phyloP scores from a whole-genome alignment of 495 filamentous ascomycete species.

The Lophiostoma macrostomum region DNA sequence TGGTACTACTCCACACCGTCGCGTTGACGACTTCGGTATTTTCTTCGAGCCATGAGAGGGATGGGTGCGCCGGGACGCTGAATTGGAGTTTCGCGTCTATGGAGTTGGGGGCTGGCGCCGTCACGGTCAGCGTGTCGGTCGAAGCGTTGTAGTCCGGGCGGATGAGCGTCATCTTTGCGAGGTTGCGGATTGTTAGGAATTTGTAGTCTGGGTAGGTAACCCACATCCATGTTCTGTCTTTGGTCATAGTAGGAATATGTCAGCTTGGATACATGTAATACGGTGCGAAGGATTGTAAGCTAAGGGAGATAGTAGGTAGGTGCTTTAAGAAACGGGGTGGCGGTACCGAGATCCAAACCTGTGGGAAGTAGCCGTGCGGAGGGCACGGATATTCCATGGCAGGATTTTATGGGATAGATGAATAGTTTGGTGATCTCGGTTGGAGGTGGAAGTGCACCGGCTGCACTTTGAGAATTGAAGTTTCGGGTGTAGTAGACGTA shows the following conservation, averaged over 20 bases:
- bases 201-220: slow-evolving; percentile 36
- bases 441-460: slow-evolving; percentile 29
- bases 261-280: too few species aligned
- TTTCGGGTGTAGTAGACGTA: slow-evolving; percentile 7
- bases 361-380: slow-evolving; percentile 33
- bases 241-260: too few species aligned
- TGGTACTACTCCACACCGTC: slow-evolving; percentile 42
- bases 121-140: slow-evolving; percentile 26
- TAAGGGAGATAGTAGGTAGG: too few species aligned
- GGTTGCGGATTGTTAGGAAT: slow-evolving; percentile 43
- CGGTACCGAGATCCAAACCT: slow-evolving; percentile 38
- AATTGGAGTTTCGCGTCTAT: slow-evolving; percentile 26
- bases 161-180: slow-evolving; percentile 43
- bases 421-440: slow-evolving; percentile 39
- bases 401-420: slow-evolving; percentile 46
- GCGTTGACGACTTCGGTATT: slow-evolving; percentile 35
- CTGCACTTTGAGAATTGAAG: background rate
- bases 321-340: too few species aligned
- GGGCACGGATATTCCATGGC: slow-evolving; percentile 39
- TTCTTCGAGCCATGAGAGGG: slow-evolving; percentile 36
- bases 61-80: slow-evolving; percentile 40
- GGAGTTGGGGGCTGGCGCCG: slow-evolving; percentile 27
- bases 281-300: too few species aligned
- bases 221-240: slow-evolving; percentile 47
- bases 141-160: slow-evolving; percentile 36